Base-by-base conservation (phyloP, 2,329 filamentous ascomycete genomes). In the Pyrenophora seminiperda region DNA sequence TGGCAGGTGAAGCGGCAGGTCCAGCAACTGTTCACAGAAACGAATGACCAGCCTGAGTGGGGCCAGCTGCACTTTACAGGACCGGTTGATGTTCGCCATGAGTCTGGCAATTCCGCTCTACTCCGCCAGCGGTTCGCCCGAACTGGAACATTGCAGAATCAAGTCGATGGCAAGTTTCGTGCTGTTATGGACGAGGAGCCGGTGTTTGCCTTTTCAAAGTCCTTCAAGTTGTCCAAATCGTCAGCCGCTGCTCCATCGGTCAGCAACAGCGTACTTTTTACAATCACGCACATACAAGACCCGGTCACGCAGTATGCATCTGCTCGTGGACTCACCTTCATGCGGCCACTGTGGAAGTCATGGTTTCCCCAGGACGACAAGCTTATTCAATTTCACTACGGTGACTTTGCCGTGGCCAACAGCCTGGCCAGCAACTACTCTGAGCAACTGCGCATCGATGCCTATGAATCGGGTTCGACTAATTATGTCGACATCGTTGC, bases 251-350 rank as follows among this genome's bases (percentile, higher is more conserved):
- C 42, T 1, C 44, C 50, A 11, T 7, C 53, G 9, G 40, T 41
- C 15, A 60, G 49, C 13, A 63, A 61, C 34, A 87, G 81, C 50
- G 80, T 87, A 5, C 77, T 87, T 2, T 94, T 94, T 70, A 92
- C 89, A 0, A 81, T 94, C 59, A 84, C 88, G 3, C 83, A 91
- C 53, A 83, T 89, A 20, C 90, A 94, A 62, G 83, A 91, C 58
- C 88, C 89, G 0, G 87, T 93, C 14, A 86, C 89, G 6, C 90
- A 93, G 62, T 95, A 84, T 73, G 89, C 90, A 19, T 84, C 89
- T 7, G 84, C 87, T 19, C 83, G 88, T 33, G 90, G 90, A 1
- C 72, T 92, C 56, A 92, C 89, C 1, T 76, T 81, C 60, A 93
- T 95, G 89, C 81, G 83, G 37, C 90, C 89, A 2, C 73, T 94